A percentile compares a stretch with the other conserved stretches of the same genome.
Conservation (phyloP, 768 basidiomycete species). For the Collybiopsis confluens region DNA sequence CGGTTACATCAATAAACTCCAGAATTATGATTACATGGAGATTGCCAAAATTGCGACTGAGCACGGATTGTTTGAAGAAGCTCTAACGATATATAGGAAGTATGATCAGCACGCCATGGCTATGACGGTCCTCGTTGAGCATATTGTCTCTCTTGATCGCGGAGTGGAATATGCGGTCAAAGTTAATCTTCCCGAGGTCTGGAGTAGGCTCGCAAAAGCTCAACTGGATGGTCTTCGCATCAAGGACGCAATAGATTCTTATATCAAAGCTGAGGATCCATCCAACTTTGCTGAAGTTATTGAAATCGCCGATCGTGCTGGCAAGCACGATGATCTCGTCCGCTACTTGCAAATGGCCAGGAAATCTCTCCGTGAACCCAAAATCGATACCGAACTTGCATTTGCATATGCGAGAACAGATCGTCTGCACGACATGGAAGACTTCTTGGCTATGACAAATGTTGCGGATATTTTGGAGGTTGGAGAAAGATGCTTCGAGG, state of each 20-base stretch:
- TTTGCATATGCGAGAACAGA: slow-evolving; percentile 99
- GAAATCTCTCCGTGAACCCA: slow-evolving; percentile 93
- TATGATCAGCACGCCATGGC: slow-evolving; percentile 93
- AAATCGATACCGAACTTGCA: slow-evolving; percentile 96
- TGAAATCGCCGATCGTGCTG: slow-evolving; percentile 92
- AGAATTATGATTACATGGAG: slow-evolving; percentile 91
- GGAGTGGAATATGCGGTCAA: slow-evolving; percentile 95
- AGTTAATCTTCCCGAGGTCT: slow-evolving; percentile 94
- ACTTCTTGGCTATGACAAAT: slow-evolving; percentile 97
- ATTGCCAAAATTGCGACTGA: slow-evolving; percentile 97
- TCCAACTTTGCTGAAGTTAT: slow-evolving; percentile 93
- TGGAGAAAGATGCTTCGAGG: slow-evolving; percentile 99
- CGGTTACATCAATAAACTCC: slow-evolving; percentile 94
- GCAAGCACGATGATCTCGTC: slow-evolving; percentile 89
- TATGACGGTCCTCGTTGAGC: slow-evolving; percentile 96
- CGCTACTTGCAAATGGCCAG: slow-evolving; percentile 98
- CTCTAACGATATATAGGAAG: slow-evolving; percentile 96
- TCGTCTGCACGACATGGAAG: slow-evolving; percentile 98
- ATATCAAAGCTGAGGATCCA: slow-evolving; percentile 96
- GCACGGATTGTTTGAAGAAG: slow-evolving; percentile 93
- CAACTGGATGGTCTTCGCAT: slow-evolving; percentile 97
- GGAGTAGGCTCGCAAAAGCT: slow-evolving; percentile 97
- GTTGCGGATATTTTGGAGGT: slow-evolving; percentile 96
- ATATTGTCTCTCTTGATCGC: slow-evolving; percentile 96
- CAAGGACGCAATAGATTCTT: slow-evolving; percentile 98